These are phyloP conservation scores for Pseudogymnoascus sp. DNA, from an alignment of 2,329 filamentous ascomycete species.

Conservation along the genomic window DNA sequence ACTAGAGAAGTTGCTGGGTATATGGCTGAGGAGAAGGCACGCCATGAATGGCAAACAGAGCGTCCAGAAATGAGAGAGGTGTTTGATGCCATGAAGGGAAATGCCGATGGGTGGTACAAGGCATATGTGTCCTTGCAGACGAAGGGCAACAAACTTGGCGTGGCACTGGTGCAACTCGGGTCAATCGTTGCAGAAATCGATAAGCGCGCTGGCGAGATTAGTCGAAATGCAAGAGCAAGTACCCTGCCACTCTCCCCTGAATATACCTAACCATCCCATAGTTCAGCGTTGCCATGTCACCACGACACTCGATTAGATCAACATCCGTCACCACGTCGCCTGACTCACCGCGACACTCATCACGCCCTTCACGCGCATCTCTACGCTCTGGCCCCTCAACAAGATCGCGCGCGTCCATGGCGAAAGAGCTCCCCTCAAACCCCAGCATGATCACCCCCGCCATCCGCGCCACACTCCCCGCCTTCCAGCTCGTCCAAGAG, in stretches of 20 bases:
- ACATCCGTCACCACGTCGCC: slow-evolving; percentile 9
- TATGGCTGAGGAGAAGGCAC: slow-evolving; percentile 55
- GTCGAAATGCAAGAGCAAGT: slow-evolving; percentile 65
- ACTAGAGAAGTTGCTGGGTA: slow-evolving; percentile 72
- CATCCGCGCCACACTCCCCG: slow-evolving; percentile 22
- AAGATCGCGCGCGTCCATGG: slow-evolving; percentile 23
- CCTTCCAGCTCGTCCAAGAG: slow-evolving; percentile 23
- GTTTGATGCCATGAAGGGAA: slow-evolving; percentile 83
- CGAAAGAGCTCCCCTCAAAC: slow-evolving; percentile 21
- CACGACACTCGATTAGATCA: slow-evolving; percentile 6
- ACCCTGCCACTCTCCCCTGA: slow-evolving; percentile 1
- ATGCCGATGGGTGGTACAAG: slow-evolving; percentile 81
- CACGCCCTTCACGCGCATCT: neutral
- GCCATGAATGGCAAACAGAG: slow-evolving; percentile 50
- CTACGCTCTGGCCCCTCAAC: slow-evolving; percentile 12
- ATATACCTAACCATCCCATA: neutral
- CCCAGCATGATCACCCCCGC: slow-evolving; percentile 24
- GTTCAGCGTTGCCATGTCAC: slow-evolving; percentile 8
- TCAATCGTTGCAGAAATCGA: slow-evolving; percentile 80
- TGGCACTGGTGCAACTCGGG: slow-evolving; percentile 61
- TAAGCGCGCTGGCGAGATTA: slow-evolving; percentile 73
- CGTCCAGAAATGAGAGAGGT: slow-evolving; percentile 60
- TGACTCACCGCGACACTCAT: neutral
- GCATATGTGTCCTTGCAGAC: slow-evolving; percentile 69
- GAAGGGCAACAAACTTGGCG: slow-evolving; percentile 62